Evolutionary conservation across 129 eudicot species (phyloP), one percentile per base, ranked within the genome.

Genomic region (Flaveria linearis): DNA sequence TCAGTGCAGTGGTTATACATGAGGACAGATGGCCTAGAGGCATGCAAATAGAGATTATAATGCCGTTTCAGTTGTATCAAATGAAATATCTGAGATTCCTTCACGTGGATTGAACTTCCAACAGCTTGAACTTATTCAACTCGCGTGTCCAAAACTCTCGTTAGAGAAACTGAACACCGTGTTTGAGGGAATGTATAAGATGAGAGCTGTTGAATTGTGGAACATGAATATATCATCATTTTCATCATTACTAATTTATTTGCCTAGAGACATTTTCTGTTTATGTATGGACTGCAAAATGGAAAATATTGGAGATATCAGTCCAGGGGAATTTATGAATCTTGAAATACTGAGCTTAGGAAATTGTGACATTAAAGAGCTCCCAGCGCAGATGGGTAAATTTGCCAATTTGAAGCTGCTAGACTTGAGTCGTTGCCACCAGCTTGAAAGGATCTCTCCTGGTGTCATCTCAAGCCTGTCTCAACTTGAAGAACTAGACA

Each of bases 271-370:
- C 58, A 67, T 82, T 53, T 43, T 66, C 2, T 71, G 56, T n/a
- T 33, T 82, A 67, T 77, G 76, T 12, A 60, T 82, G 56, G 65
- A 78, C 71, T 77, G 79, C 77, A 68, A 61, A 68, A 81, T 81
- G 77, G 77, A 76, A 61, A 50, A 39, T 41, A 76, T 75, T 13
- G 81, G 85, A 22, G 81, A 81, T 39, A 57, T 81, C 63, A 61
- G 15, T 39, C 30, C 67, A n/a, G 80, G 47, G 18, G 86, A 82
- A 71, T 82, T 82, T 14, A 15, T 16, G 52, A 72, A 84, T 64
- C 72, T 84, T 56, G 87, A 84, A 80, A 84, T 80, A 58, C 63
- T 80, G 15, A 84, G 87, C 43, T 80, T 84, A 14, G 77, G 76
- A 56, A 61, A 39, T 10, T 84, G 80, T 36, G 71, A 67, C 11